These are phyloP conservation scores for Arthrinium phaeospermum DNA, from an alignment of 2,329 filamentous ascomycete genomes.

Conservation along the genomic window DNA sequence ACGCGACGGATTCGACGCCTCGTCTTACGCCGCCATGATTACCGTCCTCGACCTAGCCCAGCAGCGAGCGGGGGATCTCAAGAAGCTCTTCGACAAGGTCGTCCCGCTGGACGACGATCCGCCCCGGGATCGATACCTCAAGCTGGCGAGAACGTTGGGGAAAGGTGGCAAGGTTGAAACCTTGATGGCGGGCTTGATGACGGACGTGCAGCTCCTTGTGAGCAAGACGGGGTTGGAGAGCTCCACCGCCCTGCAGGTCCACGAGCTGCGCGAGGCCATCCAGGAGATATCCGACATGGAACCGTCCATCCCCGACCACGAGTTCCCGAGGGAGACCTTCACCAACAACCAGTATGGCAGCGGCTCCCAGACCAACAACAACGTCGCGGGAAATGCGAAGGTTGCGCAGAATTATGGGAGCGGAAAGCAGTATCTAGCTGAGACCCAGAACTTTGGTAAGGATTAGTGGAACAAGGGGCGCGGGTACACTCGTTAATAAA, in stretches of 20 bases:
- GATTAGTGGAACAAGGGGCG: background rate
- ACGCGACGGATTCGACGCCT: background rate
- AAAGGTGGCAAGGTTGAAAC: background rate
- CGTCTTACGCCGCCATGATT: background rate
- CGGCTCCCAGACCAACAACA: background rate
- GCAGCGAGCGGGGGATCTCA: background rate
- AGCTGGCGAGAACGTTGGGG: background rate
- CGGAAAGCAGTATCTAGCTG: background rate
- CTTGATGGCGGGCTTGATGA: background rate
- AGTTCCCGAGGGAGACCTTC: background rate
- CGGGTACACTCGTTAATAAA: no score
- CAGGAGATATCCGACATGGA: background rate
- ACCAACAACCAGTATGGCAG: background rate
- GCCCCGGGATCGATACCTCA: background rate
- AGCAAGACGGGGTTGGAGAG: background rate
- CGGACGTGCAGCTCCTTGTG: background rate
- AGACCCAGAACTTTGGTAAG: background rate
- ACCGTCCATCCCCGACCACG: background rate
- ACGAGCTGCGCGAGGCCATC: background rate
- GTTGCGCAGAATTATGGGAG: background rate
- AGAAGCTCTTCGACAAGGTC: background rate
- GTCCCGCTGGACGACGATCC: background rate
- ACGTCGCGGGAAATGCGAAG: background rate
- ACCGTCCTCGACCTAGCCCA: background rate
- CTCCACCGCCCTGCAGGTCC: background rate